phyloP scores from a whole-genome alignment of 345 rosid genomes.

The Murraya paniculata region DNA sequence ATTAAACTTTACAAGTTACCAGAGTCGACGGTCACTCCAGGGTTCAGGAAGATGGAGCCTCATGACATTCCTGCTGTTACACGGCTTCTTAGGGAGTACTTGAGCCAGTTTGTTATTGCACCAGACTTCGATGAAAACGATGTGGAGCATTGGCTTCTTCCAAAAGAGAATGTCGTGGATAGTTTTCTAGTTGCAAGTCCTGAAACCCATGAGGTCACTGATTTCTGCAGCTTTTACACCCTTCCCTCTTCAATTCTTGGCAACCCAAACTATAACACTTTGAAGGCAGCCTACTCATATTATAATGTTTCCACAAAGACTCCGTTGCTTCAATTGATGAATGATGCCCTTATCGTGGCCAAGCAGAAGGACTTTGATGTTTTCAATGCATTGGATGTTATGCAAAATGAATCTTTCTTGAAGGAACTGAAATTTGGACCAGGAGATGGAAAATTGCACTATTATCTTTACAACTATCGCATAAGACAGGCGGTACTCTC shows the following conservation, averaged over 20 bases:
- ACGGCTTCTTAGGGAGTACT: slow-evolving; percentile 34
- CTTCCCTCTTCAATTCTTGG: slow-evolving; percentile 95
- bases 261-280: slow-evolving; percentile 58
- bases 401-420: slow-evolving; percentile 91
- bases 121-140: slow-evolving; percentile 42
- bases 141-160: slow-evolving; percentile 52
- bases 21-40: slow-evolving; percentile 37
- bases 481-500: slow-evolving; percentile 54
- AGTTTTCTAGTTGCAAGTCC: slow-evolving; percentile 88
- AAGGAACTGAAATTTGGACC: slow-evolving; percentile 91
- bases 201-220: slow-evolving; percentile 77
- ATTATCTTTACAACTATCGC: slow-evolving; percentile 82
- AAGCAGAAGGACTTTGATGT: slow-evolving; percentile 88
- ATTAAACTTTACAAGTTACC: slow-evolving; percentile 39
- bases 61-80: slow-evolving; percentile 40
- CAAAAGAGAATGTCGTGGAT: slow-evolving; percentile 71
- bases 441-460: slow-evolving; percentile 93
- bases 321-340: slow-evolving; percentile 88
- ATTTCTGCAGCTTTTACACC: slow-evolving; percentile 93
- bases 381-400: slow-evolving; percentile 85
- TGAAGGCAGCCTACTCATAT: slow-evolving; percentile 96
- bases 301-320: slow-evolving; percentile 84
- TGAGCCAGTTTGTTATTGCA: slow-evolving; percentile 38
- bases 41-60: slow-evolving; percentile 44
- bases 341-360: slow-evolving; percentile 73